Evolutionary conservation across 2,329 filamentous ascomycete genomes (phyloP).

Genomic region (Lachnellula willkommii): DNA sequence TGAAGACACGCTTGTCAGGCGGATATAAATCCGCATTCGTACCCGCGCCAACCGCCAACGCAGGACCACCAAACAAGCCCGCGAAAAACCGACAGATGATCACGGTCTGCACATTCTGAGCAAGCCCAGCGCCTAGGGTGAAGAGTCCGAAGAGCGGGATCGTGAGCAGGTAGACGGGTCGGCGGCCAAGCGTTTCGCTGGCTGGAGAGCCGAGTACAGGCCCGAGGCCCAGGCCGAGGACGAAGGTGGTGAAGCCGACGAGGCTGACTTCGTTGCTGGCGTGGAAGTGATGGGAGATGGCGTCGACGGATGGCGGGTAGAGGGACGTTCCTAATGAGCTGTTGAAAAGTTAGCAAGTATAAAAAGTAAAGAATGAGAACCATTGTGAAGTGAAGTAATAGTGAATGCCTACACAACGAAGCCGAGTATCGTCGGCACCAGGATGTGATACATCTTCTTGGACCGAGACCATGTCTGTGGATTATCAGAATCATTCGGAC

Average conservation of each 20-base stretch:
- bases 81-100: conserved; percentile 44
- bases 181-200: conserved; percentile 54
- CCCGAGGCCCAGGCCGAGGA: conserved; percentile 58
- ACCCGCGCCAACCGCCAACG: conserved; percentile 44
- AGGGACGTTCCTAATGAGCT: conserved; percentile 28
- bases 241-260: conserved; percentile 31
- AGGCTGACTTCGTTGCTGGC: background rate
- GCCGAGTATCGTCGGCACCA: background rate
- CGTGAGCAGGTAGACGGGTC: conserved; percentile 37
- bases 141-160: conserved; percentile 52
- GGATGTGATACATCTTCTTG: background rate
- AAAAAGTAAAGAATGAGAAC: background rate
- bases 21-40: conserved; percentile 42
- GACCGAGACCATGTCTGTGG: background rate
- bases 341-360: background rate
- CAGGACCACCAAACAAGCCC: conserved; percentile 42
- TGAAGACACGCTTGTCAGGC: conserved; percentile 37
- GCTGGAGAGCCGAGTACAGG: conserved; percentile 56
- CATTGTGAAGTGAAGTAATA: background rate
- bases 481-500: conserved; percentile 10
- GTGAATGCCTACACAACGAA: conserved; percentile 7
- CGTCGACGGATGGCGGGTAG: background rate
- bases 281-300: background rate
- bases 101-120: conserved; percentile 43
- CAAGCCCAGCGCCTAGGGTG: conserved; percentile 57